phyloP scores from a whole-genome alignment of 306 rosid genomes.

The Albizia julibrissin region DNA sequence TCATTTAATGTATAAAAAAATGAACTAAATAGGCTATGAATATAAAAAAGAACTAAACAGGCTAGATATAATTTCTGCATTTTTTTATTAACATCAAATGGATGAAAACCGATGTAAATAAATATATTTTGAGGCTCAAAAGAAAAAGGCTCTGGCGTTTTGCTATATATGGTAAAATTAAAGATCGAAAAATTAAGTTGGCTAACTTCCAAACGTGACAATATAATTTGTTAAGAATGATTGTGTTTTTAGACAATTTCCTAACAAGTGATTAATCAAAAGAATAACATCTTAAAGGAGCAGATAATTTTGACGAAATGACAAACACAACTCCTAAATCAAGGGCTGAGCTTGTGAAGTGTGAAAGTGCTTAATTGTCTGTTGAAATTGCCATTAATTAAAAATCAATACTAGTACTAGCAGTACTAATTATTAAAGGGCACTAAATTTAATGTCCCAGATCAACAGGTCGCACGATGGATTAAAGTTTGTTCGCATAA shows the following conservation, averaged over 20 bases:
- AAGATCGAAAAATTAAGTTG: background rate
- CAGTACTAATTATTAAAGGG: constrained; percentile 3
- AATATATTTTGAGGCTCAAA: background rate
- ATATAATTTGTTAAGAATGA: background rate
- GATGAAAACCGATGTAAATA: background rate
- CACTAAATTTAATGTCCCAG: constrained; percentile 36
- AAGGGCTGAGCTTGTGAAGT: constrained; percentile 31
- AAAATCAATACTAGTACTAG: background rate
- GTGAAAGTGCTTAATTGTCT: constrained; percentile 13
- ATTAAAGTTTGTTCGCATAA: no score
- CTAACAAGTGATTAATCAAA: background rate
- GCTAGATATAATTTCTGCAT: background rate
- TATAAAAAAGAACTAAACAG: background rate
- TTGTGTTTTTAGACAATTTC: background rate
- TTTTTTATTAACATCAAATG: no score
- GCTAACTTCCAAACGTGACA: background rate
- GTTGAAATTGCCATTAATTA: background rate
- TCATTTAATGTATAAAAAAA: background rate
- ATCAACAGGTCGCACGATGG: constrained; percentile 33
- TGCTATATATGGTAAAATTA: background rate
- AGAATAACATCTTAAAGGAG: background rate
- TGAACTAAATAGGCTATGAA: background rate
- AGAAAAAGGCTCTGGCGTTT: no score
- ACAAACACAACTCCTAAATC: constrained; percentile 46
- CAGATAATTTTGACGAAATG: constrained; percentile 40